These are phyloP conservation scores for Aegilops sharonensis DNA, from an alignment of 176 grass and related monocot species.

Conservation along the genomic window DNA sequence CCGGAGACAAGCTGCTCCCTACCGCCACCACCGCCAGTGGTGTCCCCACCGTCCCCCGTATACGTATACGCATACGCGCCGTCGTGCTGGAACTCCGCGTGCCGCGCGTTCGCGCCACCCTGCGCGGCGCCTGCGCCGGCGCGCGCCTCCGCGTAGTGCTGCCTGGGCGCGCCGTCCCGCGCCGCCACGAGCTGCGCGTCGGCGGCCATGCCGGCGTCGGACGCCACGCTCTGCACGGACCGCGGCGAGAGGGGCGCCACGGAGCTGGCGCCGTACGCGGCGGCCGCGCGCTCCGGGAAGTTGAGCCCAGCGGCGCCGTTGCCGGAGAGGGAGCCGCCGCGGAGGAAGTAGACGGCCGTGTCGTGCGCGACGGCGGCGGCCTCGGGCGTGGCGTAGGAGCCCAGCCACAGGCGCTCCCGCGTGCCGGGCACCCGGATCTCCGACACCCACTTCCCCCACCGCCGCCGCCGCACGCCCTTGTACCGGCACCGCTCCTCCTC, in stretches of 20 bases:
- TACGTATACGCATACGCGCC: neutral
- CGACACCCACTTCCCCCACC: slow-evolving; percentile 97
- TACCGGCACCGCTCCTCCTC: slow-evolving; percentile 47
- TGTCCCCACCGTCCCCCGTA: neutral
- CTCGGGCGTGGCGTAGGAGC: slow-evolving; percentile 60
- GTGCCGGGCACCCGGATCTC: slow-evolving; percentile 84
- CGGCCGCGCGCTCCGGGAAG: slow-evolving; percentile 56
- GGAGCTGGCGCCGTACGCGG: neutral
- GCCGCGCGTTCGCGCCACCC: neutral
- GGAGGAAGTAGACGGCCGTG: slow-evolving; percentile 83
- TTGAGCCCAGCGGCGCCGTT: slow-evolving; percentile 43
- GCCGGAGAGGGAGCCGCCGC: neutral
- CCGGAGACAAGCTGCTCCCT: neutral
- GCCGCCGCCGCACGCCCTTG: slow-evolving; percentile 78
- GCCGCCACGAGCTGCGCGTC: slow-evolving; percentile 54
- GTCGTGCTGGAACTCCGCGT: neutral
- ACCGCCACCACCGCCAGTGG: neutral
- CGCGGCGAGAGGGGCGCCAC: slow-evolving; percentile 38
- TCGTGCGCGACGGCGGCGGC: slow-evolving; percentile 71
- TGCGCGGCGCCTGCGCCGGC: neutral
- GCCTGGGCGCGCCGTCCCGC: slow-evolving; percentile 9
- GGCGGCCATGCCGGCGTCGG: slow-evolving; percentile 74
- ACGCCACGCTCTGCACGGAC: slow-evolving; percentile 78
- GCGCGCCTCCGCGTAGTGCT: neutral
- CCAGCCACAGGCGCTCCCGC: slow-evolving; percentile 69